phyloP scores from a whole-genome alignment of 139 green algal species.

The Nannochloris sp. region DNA sequence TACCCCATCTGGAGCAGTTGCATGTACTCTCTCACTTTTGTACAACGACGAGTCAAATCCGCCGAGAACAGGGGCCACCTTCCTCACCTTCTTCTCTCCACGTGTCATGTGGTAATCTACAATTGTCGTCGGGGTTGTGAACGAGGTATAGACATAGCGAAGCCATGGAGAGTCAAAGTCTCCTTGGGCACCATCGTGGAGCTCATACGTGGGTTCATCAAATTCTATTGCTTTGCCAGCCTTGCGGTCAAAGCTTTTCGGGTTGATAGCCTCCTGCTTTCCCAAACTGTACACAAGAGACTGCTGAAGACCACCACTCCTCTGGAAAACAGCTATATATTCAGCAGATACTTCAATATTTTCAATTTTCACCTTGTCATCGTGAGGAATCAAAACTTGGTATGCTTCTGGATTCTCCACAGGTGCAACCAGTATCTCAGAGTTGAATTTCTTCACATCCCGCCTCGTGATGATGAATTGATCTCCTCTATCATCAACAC shows the following conservation, averaged over 20 bases:
- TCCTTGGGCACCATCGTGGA: constrained; percentile 36
- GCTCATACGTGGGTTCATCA: constrained; percentile 62
- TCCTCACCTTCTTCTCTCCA: constrained; percentile 40
- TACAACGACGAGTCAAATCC: constrained; percentile 70
- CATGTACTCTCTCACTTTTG: constrained; percentile 66
- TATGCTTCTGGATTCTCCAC: constrained; percentile 28
- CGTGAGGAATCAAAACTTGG: constrained; percentile 56
- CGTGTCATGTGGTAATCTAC: constrained; percentile 75
- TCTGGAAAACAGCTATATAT: constrained; percentile 24
- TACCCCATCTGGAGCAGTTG: constrained; percentile 49
- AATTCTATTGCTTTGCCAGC: constrained; percentile 43
- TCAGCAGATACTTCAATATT: constrained; percentile 24
- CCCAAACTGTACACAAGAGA: constrained; percentile 14
- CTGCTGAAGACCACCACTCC: constrained; percentile 24
- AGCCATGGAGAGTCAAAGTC: constrained; percentile 73
- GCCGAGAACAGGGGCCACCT: constrained; percentile 71
- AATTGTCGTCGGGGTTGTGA: constrained; percentile 61
- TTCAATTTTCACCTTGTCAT: constrained; percentile 71
- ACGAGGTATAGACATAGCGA: constrained; percentile 63
- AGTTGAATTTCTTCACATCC: constrained; percentile 62
- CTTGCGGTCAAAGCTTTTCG: constrained; percentile 6
- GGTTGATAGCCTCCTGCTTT: no score
- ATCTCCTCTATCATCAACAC: constrained; percentile 37
- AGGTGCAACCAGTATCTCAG: constrained; percentile 61
- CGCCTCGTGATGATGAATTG: constrained; percentile 50